Evolutionary conservation across 2,329 filamentous ascomycete genomes (phyloP).

Genomic region (Fusarium transvaalense): DNA sequence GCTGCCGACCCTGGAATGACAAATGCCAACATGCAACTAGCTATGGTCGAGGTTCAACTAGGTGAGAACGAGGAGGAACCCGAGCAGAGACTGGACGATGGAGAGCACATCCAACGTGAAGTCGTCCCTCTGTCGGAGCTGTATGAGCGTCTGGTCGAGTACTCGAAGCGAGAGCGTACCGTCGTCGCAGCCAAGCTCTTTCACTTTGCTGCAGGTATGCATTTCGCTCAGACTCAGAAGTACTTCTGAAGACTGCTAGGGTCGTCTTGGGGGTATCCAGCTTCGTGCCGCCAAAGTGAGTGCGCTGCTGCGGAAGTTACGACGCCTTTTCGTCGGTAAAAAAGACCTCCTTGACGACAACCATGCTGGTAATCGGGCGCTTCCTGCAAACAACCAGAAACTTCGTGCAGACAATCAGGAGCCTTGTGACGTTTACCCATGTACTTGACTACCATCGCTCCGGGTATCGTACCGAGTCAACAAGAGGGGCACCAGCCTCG

Average conservation of each 20-base stretch:
- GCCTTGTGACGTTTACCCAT: no score
- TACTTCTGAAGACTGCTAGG: slow-evolving; percentile 39
- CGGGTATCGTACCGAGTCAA: no score
- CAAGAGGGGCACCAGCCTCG: slow-evolving; percentile 43
- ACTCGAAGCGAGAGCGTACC: slow-evolving; percentile 44
- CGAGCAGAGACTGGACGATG: slow-evolving; percentile 45
- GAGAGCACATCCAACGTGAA: slow-evolving; percentile 45
- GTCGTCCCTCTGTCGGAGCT: slow-evolving; percentile 43
- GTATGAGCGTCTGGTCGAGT: slow-evolving; percentile 45
- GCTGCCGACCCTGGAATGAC: slow-evolving; percentile 47
- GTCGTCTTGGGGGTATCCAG: no score
- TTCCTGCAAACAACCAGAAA: no score
- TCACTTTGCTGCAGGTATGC: slow-evolving; percentile 48
- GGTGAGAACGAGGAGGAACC: slow-evolving; percentile 39
- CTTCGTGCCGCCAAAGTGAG: no score
- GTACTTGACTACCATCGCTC: no score
- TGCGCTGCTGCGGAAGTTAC: no score
- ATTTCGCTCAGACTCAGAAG: slow-evolving; percentile 48
- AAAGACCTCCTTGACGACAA: no score
- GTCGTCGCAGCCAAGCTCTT: slow-evolving; percentile 47
- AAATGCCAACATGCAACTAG: slow-evolving; percentile 47
- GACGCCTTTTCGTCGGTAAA: no score
- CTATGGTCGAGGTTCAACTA: slow-evolving; percentile 46
- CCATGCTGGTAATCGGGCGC: no score
- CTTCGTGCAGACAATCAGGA: no score